These are phyloP conservation scores for Cryphonectria japonica DNA, from an alignment of 2,329 filamentous ascomycete genomes.

Conservation along the genomic window DNA sequence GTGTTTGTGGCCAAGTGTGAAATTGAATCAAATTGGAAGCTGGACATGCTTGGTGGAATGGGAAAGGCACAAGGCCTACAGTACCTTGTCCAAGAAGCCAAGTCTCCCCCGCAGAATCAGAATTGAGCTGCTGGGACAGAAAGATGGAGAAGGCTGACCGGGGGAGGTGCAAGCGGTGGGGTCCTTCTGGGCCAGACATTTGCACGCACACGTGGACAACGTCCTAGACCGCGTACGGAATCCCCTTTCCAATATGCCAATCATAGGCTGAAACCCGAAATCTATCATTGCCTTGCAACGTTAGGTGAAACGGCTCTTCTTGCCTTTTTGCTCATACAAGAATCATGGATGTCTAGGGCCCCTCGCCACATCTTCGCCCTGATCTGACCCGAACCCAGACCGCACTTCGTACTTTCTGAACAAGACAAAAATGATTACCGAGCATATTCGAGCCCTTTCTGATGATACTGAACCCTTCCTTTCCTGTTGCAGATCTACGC, in stretches of 20 bases:
- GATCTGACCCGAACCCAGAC: constrained; percentile 6
- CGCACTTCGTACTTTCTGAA: neutral
- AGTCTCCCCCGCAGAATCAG: constrained; percentile 2
- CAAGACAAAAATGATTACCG: neutral
- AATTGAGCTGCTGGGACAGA: neutral
- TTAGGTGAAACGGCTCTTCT: neutral
- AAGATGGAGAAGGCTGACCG: neutral
- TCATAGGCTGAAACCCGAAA: neutral
- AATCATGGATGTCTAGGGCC: neutral
- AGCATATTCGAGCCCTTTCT: neutral
- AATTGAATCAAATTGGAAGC: neutral
- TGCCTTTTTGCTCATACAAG: neutral
- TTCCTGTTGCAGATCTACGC: neutral
- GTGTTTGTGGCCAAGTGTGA: neutral
- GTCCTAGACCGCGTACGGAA: neutral
- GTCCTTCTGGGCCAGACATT: neutral
- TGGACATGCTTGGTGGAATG: no score
- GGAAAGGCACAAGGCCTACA: no score
- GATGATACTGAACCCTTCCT: constrained; percentile 2
- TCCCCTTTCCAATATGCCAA: neutral
- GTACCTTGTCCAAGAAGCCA: neutral
- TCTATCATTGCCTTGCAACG: neutral
- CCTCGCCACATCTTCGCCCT: constrained; percentile 1
- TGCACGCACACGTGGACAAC: neutral
- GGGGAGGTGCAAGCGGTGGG: neutral